phyloP scores from a whole-genome alignment of 768 basidiomycete genomes.

The Mycena galericulata region DNA sequence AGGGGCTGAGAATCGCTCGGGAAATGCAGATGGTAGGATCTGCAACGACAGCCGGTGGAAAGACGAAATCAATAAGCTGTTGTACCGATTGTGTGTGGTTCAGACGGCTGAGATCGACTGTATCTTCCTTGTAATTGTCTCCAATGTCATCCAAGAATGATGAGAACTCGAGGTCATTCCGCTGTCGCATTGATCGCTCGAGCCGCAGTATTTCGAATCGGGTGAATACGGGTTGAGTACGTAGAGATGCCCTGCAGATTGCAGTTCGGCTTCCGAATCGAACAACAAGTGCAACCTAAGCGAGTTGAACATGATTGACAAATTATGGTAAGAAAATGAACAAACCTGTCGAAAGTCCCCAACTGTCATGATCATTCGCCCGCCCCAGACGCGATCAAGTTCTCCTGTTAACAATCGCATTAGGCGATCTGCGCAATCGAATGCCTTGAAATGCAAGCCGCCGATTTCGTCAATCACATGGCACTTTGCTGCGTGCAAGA shows the following conservation, averaged over 20 bases:
- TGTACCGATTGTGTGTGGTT: not conserved
- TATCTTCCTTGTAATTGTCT: not conserved
- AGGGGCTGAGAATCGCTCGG: no score
- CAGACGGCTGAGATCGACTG: not conserved
- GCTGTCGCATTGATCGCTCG: not conserved
- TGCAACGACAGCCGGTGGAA: not conserved
- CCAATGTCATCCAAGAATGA: not conserved
- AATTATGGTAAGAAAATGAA: not conserved
- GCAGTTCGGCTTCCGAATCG: not conserved
- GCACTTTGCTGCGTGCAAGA: not conserved
- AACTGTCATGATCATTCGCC: not conserved
- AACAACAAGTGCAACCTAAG: not conserved
- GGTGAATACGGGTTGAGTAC: not conserved
- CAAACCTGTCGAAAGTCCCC: not conserved
- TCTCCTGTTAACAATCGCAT: not conserved
- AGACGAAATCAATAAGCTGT: constrained; percentile 1
- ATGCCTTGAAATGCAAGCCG: not conserved
- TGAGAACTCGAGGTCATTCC: not conserved
- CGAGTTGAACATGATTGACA: not conserved
- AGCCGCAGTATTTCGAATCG: not conserved
- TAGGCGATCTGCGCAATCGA: not conserved
- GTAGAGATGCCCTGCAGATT: not conserved
- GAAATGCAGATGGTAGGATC: no score
- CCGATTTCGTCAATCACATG: constrained; percentile 2
- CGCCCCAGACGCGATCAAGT: not conserved